Percentiles rank a stretch among this genome's conserved stretches.
Conservation (phyloP, 805 yeast species). For the Pichia paraexigua region DNA sequence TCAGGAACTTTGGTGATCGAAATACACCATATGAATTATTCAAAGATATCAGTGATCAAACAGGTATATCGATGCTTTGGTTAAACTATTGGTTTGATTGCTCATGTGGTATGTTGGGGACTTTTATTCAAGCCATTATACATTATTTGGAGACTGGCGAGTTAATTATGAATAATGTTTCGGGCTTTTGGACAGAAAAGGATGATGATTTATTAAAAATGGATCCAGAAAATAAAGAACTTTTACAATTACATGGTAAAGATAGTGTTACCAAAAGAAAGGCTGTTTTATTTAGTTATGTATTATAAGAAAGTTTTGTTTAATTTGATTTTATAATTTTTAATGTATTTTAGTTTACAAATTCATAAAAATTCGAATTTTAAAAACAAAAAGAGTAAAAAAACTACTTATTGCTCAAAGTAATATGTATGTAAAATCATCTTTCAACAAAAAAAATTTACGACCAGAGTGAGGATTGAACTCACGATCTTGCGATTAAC, state of each 20-base stretch:
- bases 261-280: constrained; percentile 27
- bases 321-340: too few species aligned
- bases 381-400: background rate
- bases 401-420: too few species aligned
- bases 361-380: too few species aligned
- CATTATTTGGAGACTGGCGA: constrained; percentile 25
- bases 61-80: constrained; percentile 27
- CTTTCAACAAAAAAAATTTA: background rate
- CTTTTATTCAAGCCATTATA: constrained; percentile 24
- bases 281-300: constrained; percentile 20
- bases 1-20: constrained; percentile 21
- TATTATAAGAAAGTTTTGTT: background rate
- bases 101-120: constrained; percentile 27
- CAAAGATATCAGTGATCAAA: constrained; percentile 22
- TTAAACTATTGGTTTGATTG: constrained; percentile 29
- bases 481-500: constrained; percentile 60
- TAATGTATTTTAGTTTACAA: background rate
- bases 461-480: constrained; percentile 56
- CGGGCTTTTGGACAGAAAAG: constrained; percentile 28
- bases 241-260: constrained; percentile 23
- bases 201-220: constrained; percentile 24
- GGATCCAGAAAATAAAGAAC: constrained; percentile 17
- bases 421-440: too few species aligned
- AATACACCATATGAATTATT: constrained; percentile 23
- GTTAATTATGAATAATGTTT: constrained; percentile 19